Evolutionary conservation across 2,329 filamentous ascomycete species (phyloP), one percentile per base, ranked within the genome.

Genomic region (Elsinoe australis): DNA sequence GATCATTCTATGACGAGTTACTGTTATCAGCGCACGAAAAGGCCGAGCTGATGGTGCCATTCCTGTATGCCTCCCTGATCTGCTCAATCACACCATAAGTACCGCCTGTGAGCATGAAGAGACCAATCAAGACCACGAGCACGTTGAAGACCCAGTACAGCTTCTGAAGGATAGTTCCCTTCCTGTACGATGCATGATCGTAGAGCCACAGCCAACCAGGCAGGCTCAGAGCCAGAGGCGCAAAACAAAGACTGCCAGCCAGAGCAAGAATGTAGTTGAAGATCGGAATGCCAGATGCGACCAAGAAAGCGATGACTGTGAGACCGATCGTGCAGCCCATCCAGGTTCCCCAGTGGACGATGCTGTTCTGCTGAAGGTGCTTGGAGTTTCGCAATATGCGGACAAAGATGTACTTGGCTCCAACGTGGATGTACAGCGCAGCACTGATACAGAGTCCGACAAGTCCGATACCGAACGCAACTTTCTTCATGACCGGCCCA

Each of bases 381-480:
- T 52, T 57, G 1, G 72, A 72, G 51, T 73, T 65, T 14, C 75
- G 67, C 12, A 79, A 62, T 15, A 76, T 67, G 3, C 75, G 71
- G 12, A 79, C 74, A 55, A 78, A 78, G 42, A 76, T 59, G 54
- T 76, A 76, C 55, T 78, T 79, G 1, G 73, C 69, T 1, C 70
- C 71, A 7, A 76, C 65, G 12, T 52, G 50, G 38, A 36, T 15
- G 17, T 47, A 34, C 2, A 47, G 21, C 2, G 17, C 26, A 17
- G 32, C 31, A n/a, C 68, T 71, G 32, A 80, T 71, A 22, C 75
- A 62, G 3, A 82, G 65, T 1, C 76, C 76, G 3, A 73, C 64
- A 6, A 81, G 59, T 2, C 71, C 79, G 35, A 82, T 67, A 2
- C 78, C 79, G 54, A 82, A 83, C 0, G 76, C 64, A 0, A 81